Evolutionary conservation across 495 filamentous ascomycete genomes (phyloP).

Genomic region (Penicillium alfredii): DNA sequence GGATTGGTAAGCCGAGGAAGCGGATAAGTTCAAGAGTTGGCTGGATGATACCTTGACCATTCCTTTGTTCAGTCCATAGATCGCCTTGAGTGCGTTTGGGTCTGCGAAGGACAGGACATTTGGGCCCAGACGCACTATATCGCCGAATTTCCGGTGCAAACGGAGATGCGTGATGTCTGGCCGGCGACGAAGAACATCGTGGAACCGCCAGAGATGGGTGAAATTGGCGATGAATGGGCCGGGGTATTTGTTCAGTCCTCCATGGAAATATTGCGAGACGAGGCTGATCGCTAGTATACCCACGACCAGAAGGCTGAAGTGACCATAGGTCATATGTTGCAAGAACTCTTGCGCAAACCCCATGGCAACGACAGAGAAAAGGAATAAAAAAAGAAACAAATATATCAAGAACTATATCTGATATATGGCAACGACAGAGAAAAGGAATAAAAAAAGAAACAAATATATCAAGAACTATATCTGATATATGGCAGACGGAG

Average conservation of each 20-base stretch:
- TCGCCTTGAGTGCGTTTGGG: conserved; percentile 60
- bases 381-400: too few relatives aligned
- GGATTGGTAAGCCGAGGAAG: not conserved
- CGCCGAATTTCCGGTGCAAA: conserved; percentile 65
- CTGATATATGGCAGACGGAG: too few relatives aligned
- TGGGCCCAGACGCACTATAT: conserved; percentile 65
- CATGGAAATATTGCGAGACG: too few relatives aligned
- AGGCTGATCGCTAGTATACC: too few relatives aligned
- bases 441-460: too few relatives aligned
- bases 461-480: too few relatives aligned
- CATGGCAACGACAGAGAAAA: too few relatives aligned
- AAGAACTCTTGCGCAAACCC: too few relatives aligned
- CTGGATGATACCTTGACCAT: conserved; percentile 59
- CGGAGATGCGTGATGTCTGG: conserved; percentile 60
- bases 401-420: too few relatives aligned
- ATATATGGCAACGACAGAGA: too few relatives aligned
- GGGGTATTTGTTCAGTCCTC: conserved; percentile 55
- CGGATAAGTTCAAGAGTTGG: not conserved
- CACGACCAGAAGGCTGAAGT: too few relatives aligned
- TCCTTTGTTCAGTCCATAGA: conserved; percentile 80
- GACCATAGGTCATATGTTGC: too few relatives aligned
- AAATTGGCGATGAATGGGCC: conserved; percentile 62
- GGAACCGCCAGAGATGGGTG: conserved; percentile 65
- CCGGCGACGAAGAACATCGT: conserved; percentile 54
- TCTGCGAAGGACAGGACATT: conserved; percentile 61